A percentile compares a stretch with the other conserved stretches of the same genome.
Conservation (phyloP, 2,329 filamentous ascomycete species). For the Phaeosphaeriaceae sp. region DNA sequence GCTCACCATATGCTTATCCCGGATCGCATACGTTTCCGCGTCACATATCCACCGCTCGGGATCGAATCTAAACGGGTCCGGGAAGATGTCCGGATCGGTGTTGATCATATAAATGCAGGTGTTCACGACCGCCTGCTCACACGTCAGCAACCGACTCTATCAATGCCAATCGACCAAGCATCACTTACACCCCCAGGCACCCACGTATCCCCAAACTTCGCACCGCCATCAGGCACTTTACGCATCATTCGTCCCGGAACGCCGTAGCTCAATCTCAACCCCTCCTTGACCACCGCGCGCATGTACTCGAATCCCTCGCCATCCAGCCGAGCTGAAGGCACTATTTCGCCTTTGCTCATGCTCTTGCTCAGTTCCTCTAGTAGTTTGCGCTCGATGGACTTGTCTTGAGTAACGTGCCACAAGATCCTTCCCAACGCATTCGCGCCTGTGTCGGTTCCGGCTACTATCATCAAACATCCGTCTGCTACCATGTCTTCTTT, state of each 20-base stretch:
- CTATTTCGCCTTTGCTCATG: constrained; percentile 6
- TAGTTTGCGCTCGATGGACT: constrained; percentile 7
- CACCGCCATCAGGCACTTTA: constrained; percentile 11
- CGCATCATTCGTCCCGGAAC: constrained; percentile 16
- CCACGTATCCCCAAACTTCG: constrained; percentile 8
- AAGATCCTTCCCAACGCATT: constrained; percentile 14
- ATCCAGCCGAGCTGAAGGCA: constrained; percentile 10
- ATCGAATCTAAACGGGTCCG: constrained; percentile 15
- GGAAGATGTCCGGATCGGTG: constrained; percentile 15
- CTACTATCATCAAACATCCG: constrained; percentile 22
- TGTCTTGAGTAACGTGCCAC: constrained; percentile 18
- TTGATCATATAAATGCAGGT: constrained; percentile 19
- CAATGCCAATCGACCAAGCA: neutral
- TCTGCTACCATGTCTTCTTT: constrained; percentile 21
- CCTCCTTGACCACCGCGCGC: constrained; percentile 20
- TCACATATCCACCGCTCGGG: constrained; percentile 21
- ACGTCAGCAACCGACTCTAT: neutral
- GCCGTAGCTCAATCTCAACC: constrained; percentile 15
- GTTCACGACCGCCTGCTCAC: constrained; percentile 5
- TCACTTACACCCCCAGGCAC: constrained; percentile 17
- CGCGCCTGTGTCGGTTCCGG: constrained; percentile 22
- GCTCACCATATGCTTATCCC: constrained; percentile 18
- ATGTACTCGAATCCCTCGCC: constrained; percentile 16
- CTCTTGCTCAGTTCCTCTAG: neutral
- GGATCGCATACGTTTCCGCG: constrained; percentile 11